Percentiles rank a stretch among this genome's conserved stretches.
Evolutionary conservation across 2,329 filamentous ascomycete species (phyloP).

Genomic region (Dichotomopilus funicola): DNA sequence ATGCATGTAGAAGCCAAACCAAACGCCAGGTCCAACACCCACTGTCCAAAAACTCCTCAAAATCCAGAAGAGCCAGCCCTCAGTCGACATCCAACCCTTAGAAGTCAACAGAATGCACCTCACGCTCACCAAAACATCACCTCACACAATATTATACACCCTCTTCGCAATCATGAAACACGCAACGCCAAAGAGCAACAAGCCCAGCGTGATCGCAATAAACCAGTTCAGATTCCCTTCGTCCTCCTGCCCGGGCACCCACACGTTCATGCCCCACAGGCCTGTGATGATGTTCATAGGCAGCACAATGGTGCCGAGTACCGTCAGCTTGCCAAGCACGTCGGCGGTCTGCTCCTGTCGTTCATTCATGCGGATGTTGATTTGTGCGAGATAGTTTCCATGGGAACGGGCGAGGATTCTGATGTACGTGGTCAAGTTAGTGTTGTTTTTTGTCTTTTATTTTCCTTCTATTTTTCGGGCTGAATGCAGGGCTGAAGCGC

Average conservation of each 20-base stretch:
- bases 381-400: constrained; percentile 96
- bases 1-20: too few relatives aligned
- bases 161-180: constrained; percentile 81
- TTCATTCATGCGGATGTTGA: constrained; percentile 99
- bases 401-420: constrained; percentile 88
- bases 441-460: background rate
- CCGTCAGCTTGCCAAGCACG: constrained; percentile 88
- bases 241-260: constrained; percentile 84
- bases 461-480: too few relatives aligned
- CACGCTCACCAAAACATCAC: constrained; percentile 29
- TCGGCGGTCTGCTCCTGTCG: constrained; percentile 93
- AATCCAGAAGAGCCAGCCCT: background rate
- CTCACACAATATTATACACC: constrained; percentile 70
- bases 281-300: constrained; percentile 99
- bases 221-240: constrained; percentile 74
- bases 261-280: constrained; percentile 98
- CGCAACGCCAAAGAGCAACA: constrained; percentile 70
- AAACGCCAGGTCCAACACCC: background rate
- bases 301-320: constrained; percentile 91
- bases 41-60: background rate
- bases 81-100: too few relatives aligned
- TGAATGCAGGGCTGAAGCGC: constrained; percentile 25
- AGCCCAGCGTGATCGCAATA: constrained; percentile 63
- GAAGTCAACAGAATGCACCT: background rate
- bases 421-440: background rate